A percentile compares a stretch with the other conserved stretches of the same genome.
Conservation (phyloP, 768 basidiomycete species). For the Amanita rimosa region DNA sequence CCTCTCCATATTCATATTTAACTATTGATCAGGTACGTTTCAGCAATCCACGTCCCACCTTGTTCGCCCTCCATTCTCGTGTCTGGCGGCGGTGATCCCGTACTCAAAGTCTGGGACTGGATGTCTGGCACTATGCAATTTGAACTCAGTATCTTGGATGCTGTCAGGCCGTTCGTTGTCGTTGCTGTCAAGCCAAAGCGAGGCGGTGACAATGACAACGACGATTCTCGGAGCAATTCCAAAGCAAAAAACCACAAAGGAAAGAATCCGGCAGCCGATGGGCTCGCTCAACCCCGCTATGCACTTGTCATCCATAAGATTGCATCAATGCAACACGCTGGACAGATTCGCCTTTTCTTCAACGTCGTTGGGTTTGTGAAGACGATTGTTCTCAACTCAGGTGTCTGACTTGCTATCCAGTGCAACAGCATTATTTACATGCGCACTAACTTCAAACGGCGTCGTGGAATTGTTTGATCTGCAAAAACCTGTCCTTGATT, state of each 20-base stretch:
- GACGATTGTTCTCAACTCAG: not conserved
- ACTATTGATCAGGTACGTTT: slow-evolving; percentile 64
- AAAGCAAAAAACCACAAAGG: slow-evolving; percentile 14
- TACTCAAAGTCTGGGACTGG: slow-evolving; percentile 76
- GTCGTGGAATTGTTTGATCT: slow-evolving; percentile 13
- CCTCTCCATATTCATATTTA: not conserved
- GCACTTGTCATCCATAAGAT: slow-evolving; percentile 54
- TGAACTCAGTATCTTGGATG: slow-evolving; percentile 39
- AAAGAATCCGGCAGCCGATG: slow-evolving; percentile 13
- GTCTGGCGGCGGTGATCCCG: slow-evolving; percentile 82
- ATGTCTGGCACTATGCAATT: slow-evolving; percentile 43
- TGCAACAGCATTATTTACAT: slow-evolving; percentile 5
- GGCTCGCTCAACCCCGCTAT: slow-evolving; percentile 15
- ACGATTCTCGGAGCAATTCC: slow-evolving; percentile 12
- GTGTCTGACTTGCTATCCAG: not conserved
- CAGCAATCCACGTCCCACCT: slow-evolving; percentile 61
- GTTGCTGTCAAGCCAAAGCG: slow-evolving; percentile 21
- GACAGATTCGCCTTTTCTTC: slow-evolving; percentile 41
- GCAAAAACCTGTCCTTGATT: slow-evolving; percentile 14
- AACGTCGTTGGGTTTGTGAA: slow-evolving; percentile 58
- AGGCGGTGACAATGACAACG: slow-evolving; percentile 20
- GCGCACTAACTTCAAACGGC: not conserved
- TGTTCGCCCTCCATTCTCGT: slow-evolving; percentile 41
- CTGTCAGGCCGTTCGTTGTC: slow-evolving; percentile 38
- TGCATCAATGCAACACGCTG: slow-evolving; percentile 27